Percentiles rank a stretch among this genome's conserved stretches.
These are phyloP conservation scores for Fomitopsis betulina DNA, from an alignment of 1,284 basidiomycete species.

Conservation along the genomic window DNA sequence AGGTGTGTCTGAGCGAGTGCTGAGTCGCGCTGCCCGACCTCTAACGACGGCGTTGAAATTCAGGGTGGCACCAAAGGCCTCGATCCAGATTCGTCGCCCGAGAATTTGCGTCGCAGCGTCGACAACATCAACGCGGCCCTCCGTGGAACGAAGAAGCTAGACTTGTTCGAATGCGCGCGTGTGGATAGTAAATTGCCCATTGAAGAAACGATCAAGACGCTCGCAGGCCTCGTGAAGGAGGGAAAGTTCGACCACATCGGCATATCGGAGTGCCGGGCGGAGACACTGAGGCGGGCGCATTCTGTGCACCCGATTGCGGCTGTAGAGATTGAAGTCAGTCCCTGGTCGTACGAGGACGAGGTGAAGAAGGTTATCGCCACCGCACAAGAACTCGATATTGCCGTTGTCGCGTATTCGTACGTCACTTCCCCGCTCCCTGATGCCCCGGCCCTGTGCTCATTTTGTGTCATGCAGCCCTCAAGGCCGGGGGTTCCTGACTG, in stretches of 20 bases:
- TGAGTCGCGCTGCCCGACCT: too few relatives aligned
- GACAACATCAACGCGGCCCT: conserved; percentile 34
- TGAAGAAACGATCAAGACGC: conserved; percentile 26
- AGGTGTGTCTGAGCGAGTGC: conserved; percentile 19
- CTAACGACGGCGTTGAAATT: too few relatives aligned
- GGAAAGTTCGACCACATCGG: conserved; percentile 45
- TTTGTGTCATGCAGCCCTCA: conserved; percentile 34
- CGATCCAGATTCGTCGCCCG: conserved; percentile 23
- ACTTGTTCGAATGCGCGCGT: conserved; percentile 38
- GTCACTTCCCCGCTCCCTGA: conserved; percentile 3
- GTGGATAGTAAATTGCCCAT: conserved; percentile 27
- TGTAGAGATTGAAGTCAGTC: conserved; percentile 51
- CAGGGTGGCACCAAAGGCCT: background rate
- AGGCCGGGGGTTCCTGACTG: conserved; percentile 52
- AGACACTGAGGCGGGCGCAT: conserved; percentile 35
- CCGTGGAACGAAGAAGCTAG: conserved; percentile 39
- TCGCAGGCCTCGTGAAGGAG: conserved; percentile 28
- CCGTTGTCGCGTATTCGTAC: conserved; percentile 50
- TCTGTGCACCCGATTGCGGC: conserved; percentile 41
- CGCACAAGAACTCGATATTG: conserved; percentile 42
- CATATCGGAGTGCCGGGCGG: conserved; percentile 42
- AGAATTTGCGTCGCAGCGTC: conserved; percentile 38
- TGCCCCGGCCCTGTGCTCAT: background rate
- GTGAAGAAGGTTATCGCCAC: conserved; percentile 36
- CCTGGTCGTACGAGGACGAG: conserved; percentile 45